Evolutionary conservation across 306 rosid genomes (phyloP).

Genomic region (Cucurbita argyrosperma): DNA sequence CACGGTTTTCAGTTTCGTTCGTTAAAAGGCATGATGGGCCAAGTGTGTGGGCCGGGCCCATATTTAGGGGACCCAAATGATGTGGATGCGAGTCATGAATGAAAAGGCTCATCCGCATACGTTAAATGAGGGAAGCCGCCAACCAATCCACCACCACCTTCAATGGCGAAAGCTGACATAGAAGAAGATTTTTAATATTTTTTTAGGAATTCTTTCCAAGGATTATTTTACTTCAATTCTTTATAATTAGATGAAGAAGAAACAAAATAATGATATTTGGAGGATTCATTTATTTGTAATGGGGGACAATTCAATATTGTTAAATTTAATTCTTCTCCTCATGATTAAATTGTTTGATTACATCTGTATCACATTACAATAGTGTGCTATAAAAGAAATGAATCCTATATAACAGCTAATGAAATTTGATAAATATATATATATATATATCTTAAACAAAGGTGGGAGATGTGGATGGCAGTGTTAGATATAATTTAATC

Average conservation of each 20-base stretch:
- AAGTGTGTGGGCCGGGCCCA: slow-evolving; percentile 1
- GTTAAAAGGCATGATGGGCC: background rate
- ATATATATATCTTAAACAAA: background rate
- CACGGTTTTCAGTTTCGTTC: background rate
- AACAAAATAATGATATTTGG: background rate
- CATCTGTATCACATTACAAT: background rate
- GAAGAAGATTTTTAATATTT: background rate
- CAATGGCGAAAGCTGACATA: background rate
- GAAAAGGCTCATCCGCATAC: background rate
- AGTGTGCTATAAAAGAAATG: background rate
- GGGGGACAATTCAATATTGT: background rate
- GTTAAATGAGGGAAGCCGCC: too few species aligned
- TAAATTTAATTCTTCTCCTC: background rate
- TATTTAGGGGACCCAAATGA: background rate
- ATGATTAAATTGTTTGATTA: too few species aligned
- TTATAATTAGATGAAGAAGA: background rate
- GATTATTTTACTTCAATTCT: background rate
- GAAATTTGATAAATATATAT: too few species aligned
- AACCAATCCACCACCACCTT: too few species aligned
- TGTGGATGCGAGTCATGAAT: background rate
- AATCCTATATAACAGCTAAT: background rate
- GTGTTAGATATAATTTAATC: too few species aligned
- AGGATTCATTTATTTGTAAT: too few species aligned
- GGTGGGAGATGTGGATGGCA: background rate
- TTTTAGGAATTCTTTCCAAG: background rate